A percentile compares a stretch with the other conserved stretches of the same genome.
These are phyloP conservation scores for Cetraspora pellucida DNA, from an alignment of 192 early-diverging fungal species.

Conservation along the genomic window DNA sequence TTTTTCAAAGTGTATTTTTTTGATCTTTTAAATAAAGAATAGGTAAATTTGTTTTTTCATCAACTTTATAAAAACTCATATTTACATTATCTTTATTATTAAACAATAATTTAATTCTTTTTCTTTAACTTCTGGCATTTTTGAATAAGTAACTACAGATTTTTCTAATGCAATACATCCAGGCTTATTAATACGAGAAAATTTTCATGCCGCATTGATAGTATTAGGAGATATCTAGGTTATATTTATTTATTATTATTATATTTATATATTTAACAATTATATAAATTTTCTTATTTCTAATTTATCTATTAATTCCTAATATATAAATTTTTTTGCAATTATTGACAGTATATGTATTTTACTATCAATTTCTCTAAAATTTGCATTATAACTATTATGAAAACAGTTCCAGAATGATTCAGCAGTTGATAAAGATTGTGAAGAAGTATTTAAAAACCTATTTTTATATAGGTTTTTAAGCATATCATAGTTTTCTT, in stretches of 20 bases:
- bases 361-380: background rate
- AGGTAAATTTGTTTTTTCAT: background rate
- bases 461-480: too few relatives aligned
- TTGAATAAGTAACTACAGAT: background rate
- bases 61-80: too few relatives aligned
- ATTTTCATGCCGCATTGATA: background rate
- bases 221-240: background rate
- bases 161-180: background rate
- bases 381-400: conserved; percentile 1
- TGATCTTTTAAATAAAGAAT: background rate
- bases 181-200: conserved; percentile 1
- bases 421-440: too few relatives aligned
- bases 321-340: background rate
- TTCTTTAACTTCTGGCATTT: background rate
- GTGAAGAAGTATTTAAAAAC: too few relatives aligned
- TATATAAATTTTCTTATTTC: too few relatives aligned
- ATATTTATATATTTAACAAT: too few relatives aligned
- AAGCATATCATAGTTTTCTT: too few relatives aligned
- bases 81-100: background rate
- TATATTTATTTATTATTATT: background rate
- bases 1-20: conserved; percentile 2
- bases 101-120: background rate
- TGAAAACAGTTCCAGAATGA: background rate
- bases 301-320: background rate
- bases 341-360: background rate